Evolutionary conservation across 139 green algal genomes (phyloP).

Genomic region (Mesotaenium endlicherianum): DNA sequence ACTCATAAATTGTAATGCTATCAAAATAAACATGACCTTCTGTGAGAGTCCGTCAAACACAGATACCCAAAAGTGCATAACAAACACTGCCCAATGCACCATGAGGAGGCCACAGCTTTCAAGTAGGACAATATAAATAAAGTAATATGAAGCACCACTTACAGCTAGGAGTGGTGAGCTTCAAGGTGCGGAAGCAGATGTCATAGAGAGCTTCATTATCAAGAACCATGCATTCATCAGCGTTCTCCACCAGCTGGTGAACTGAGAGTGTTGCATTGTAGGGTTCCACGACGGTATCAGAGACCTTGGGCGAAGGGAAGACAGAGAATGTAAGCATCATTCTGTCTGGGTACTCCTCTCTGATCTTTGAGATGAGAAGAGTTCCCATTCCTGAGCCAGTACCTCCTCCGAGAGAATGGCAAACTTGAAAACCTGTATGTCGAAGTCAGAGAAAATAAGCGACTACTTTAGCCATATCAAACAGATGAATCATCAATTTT

Average conservation of each 20-base stretch:
- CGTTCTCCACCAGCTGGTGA: slow-evolving; percentile 99
- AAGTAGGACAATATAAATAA: too few species aligned
- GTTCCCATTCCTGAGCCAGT: slow-evolving; percentile 98
- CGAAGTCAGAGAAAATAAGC: too few species aligned
- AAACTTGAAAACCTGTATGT: slow-evolving; percentile 90
- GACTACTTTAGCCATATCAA: too few species aligned
- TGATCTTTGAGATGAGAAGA: slow-evolving; percentile 96
- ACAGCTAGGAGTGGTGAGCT: slow-evolving; percentile 96
- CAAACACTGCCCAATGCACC: too few species aligned
- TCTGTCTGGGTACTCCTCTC: slow-evolving; percentile 96
- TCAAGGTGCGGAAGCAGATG: slow-evolving; percentile 99
- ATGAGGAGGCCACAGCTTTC: too few species aligned
- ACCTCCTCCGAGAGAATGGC: slow-evolving; percentile 92
- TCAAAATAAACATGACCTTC: too few species aligned
- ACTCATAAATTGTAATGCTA: too few species aligned
- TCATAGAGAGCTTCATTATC: slow-evolving; percentile 98
- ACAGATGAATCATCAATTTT: too few species aligned
- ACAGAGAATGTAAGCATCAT: slow-evolving; percentile 99
- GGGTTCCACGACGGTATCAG: slow-evolving; percentile 98
- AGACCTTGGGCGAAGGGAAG: slow-evolving; percentile 98
- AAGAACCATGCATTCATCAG: slow-evolving; percentile 99
- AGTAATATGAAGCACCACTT: slow-evolving; percentile 4
- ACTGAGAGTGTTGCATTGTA: slow-evolving; percentile 99
- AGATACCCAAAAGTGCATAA: too few species aligned
- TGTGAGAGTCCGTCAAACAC: too few species aligned